Evolutionary conservation across 129 eudicot genomes (phyloP).

Genomic region (Centrapalus pauciflorus): DNA sequence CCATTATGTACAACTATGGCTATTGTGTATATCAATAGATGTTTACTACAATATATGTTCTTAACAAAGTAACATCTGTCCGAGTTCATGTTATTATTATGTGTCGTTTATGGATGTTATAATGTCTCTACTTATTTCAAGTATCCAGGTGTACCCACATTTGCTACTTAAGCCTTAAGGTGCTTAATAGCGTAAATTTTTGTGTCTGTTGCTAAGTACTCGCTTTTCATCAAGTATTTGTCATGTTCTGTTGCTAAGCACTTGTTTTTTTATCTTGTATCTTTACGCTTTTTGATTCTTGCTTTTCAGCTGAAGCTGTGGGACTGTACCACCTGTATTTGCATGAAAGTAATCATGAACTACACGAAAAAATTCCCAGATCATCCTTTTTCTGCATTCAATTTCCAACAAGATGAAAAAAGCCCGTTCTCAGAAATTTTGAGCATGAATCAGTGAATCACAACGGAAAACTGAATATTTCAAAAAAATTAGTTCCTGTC

Average conservation of each 20-base stretch:
- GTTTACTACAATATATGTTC: no score
- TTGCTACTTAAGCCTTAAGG: neutral
- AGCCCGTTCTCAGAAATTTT: conserved; percentile 78
- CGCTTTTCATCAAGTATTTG: no score
- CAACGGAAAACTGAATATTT: neutral
- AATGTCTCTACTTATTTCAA: neutral
- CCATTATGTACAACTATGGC: neutral
- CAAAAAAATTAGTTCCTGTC: neutral
- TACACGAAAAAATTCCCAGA: conserved; percentile 80
- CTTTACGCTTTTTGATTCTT: conserved; percentile 90
- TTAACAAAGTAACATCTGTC: neutral
- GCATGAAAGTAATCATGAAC: conserved; percentile 73
- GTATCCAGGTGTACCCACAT: neutral
- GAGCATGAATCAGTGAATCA: conserved; percentile 55
- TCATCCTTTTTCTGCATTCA: conserved; percentile 88
- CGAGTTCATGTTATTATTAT: neutral
- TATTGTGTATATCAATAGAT: neutral
- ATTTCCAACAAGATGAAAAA: conserved; percentile 92
- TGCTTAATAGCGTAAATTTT: neutral
- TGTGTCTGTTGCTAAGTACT: no score
- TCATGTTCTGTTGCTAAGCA: conserved; percentile 6
- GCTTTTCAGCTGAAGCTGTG: conserved; percentile 92
- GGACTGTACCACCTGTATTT: conserved; percentile 76
- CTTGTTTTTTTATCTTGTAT: conserved; percentile 1
- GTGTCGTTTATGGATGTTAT: neutral